phyloP scores from a whole-genome alignment of 345 rosid genomes.

The Camelina neglecta region DNA sequence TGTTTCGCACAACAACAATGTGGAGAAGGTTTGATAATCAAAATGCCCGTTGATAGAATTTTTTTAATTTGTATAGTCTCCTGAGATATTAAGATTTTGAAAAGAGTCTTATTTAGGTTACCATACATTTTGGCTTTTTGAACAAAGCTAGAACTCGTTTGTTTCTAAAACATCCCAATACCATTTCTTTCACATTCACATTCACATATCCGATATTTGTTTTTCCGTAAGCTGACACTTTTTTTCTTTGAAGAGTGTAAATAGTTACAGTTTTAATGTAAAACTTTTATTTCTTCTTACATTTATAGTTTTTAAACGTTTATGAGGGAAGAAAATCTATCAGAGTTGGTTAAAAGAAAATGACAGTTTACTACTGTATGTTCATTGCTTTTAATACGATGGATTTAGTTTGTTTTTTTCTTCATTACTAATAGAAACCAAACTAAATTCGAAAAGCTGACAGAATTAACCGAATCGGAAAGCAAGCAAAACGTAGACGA shows the following conservation, averaged over 20 bases:
- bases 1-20: constrained; percentile 28
- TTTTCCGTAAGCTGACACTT: constrained; percentile 33
- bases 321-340: neutral
- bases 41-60: constrained; percentile 36
- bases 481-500: neutral
- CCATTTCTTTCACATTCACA: neutral
- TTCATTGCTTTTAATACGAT: neutral
- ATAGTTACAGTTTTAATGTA: constrained; percentile 30
- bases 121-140: constrained; percentile 37
- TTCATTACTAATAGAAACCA: neutral
- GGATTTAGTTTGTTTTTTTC: neutral
- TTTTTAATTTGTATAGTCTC: constrained; percentile 39
- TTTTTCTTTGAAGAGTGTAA: constrained; percentile 34
- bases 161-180: constrained; percentile 15
- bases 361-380: neutral
- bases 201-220: constrained; percentile 17
- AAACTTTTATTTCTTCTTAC: neutral
- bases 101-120: constrained; percentile 40
- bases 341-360: constrained; percentile 7
- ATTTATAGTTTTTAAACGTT: neutral
- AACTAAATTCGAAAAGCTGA: constrained; percentile 5
- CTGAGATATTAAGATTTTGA: constrained; percentile 39
- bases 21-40: constrained; percentile 36
- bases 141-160: constrained; percentile 17
- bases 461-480: neutral